Evolutionary conservation across 108 stramenopile species (phyloP).

Genomic region (Pseudonitzschia pungens): DNA sequence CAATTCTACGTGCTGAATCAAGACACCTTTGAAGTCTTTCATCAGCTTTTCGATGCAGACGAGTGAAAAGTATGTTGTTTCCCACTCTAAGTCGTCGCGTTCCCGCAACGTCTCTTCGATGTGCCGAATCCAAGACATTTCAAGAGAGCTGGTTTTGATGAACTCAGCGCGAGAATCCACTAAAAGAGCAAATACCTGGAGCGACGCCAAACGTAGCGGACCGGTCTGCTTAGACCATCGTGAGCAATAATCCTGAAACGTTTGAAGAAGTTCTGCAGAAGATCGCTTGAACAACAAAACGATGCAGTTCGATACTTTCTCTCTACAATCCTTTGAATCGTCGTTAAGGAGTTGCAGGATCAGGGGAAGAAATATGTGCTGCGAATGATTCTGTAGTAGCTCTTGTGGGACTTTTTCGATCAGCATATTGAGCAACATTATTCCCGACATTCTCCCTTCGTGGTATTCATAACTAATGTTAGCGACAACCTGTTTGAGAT

Average conservation of each 20-base stretch:
- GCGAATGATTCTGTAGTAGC: conserved; percentile 62
- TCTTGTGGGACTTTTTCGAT: conserved; percentile 70
- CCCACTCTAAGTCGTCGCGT: conserved; percentile 51
- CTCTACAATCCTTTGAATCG: conserved; percentile 78
- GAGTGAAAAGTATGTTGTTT: conserved; percentile 69
- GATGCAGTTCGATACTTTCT: conserved; percentile 56
- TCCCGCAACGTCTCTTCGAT: conserved; percentile 17
- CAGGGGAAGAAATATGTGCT: conserved; percentile 82
- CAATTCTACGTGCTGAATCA: conserved; percentile 34
- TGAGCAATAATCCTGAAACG: conserved; percentile 60
- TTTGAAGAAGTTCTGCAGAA: conserved; percentile 54
- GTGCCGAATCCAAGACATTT: conserved; percentile 30
- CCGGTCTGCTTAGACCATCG: conserved; percentile 63
- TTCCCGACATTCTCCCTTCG: conserved; percentile 83
- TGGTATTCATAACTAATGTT: conserved; percentile 89
- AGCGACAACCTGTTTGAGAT: conserved; percentile 76
- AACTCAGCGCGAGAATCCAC: conserved; percentile 64
- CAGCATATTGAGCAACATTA: conserved; percentile 52
- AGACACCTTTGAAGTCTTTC: not conserved
- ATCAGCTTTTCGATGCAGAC: conserved; percentile 65
- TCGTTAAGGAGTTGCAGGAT: conserved; percentile 90
- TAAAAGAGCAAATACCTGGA: conserved; percentile 77
- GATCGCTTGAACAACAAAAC: conserved; percentile 56
- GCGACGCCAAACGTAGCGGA: conserved; percentile 56
- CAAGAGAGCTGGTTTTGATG: conserved; percentile 49